Evolutionary conservation across 805 yeast genomes (phyloP).

Genomic region (Phaffomyces thermotolerans): DNA sequence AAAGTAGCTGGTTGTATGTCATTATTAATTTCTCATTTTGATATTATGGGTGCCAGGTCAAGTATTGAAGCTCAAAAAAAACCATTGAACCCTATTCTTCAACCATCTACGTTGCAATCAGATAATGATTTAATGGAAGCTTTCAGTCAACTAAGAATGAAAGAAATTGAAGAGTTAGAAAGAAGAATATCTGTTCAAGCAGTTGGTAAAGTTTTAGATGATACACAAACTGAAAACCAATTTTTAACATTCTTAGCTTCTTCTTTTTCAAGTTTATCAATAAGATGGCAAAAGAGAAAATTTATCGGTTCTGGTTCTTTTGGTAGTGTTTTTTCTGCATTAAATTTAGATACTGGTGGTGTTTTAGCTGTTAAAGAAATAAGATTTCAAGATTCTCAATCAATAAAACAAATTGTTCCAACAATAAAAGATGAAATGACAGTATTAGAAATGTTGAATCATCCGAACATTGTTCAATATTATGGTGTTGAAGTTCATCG

Average conservation of each 20-base stretch:
- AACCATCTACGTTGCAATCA: slow-evolving; percentile 41
- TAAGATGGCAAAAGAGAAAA: slow-evolving; percentile 95
- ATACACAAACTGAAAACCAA: slow-evolving; percentile 79
- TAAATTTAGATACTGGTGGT: slow-evolving; percentile 90
- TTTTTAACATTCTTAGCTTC: slow-evolving; percentile 82
- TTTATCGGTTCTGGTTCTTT: slow-evolving; percentile 94
- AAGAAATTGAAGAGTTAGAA: slow-evolving; percentile 59
- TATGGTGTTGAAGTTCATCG: slow-evolving; percentile 97
- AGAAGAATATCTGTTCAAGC: slow-evolving; percentile 29
- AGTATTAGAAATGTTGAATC: slow-evolving; percentile 87
- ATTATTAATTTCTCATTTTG: slow-evolving; percentile 87
- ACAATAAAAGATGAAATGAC: slow-evolving; percentile 95
- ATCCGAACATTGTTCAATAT: slow-evolving; percentile 94
- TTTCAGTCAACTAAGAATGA: slow-evolving; percentile 62
- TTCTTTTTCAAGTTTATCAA: slow-evolving; percentile 79
- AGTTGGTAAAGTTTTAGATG: slow-evolving; percentile 87
- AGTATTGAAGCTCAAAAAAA: slow-evolving; percentile 46
- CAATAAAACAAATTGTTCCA: slow-evolving; percentile 77
- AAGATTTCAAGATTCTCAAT: slow-evolving; percentile 78
- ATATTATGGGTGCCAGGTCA: slow-evolving; percentile 96
- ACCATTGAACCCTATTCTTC: slow-evolving; percentile 32
- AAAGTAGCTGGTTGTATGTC: slow-evolving; percentile 95
- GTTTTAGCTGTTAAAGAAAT: slow-evolving; percentile 97
- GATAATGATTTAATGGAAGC: slow-evolving; percentile 48
- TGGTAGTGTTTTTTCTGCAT: slow-evolving; percentile 89